Percentiles rank a stretch among this genome's conserved stretches.
Evolutionary conservation across 2,329 filamentous ascomycete genomes (phyloP).

Genomic region (Sporothrix pseudoabietina): DNA sequence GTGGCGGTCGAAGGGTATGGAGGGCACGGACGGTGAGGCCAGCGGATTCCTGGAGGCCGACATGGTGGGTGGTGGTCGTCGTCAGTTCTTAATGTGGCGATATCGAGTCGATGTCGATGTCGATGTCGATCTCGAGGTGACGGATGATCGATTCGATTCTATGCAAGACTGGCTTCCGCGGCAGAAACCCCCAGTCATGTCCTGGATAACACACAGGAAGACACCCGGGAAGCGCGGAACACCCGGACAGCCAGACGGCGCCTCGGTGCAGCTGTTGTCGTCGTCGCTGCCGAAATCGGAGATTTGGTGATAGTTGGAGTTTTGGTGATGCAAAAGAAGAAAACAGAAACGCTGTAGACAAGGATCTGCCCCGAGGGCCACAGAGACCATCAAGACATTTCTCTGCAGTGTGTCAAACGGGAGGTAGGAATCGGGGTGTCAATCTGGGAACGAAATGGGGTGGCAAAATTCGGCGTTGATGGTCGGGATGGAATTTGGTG

Average conservation of each 20-base stretch:
- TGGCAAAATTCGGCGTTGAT: slow-evolving; percentile 10
- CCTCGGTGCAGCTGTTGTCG: not conserved
- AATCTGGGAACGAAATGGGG: not conserved
- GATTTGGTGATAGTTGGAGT: not conserved
- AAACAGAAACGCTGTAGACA: not conserved
- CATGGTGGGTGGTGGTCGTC: slow-evolving; percentile 12
- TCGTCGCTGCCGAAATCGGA: not conserved
- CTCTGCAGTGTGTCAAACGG: not conserved
- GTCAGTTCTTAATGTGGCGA: not conserved
- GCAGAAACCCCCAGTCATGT: not conserved
- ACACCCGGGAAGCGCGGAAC: no score
- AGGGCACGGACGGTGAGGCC: slow-evolving; percentile 39
- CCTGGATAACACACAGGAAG: not conserved
- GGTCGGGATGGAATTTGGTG: not conserved
- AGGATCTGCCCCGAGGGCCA: slow-evolving; percentile 22
- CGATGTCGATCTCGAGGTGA: not conserved
- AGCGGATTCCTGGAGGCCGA: slow-evolving; percentile 33
- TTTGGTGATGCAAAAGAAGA: slow-evolving; percentile 5
- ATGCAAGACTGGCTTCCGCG: not conserved
- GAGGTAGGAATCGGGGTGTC: not conserved
- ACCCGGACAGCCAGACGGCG: not conserved
- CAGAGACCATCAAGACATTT: slow-evolving; percentile 20
- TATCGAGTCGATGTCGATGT: not conserved
- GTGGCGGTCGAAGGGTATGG: slow-evolving; percentile 39
- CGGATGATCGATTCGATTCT: not conserved